These are phyloP conservation scores for Eimeria nieschulzi DNA, from an alignment of 169 alveolate species.

Conservation along the genomic window DNA sequence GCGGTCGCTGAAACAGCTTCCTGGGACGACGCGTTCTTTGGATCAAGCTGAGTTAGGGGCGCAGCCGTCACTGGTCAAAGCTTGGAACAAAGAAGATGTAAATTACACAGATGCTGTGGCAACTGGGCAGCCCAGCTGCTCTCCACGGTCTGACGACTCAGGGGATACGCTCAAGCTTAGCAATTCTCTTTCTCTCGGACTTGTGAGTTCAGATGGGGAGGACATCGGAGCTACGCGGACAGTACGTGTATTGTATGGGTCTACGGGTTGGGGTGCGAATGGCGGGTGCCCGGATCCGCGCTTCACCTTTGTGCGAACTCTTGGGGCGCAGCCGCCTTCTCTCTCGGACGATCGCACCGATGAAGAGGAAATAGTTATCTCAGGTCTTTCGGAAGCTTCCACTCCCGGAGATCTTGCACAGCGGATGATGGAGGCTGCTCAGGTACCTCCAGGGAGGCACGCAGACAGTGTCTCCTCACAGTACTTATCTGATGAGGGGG, in stretches of 20 bases:
- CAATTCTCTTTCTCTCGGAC: slow-evolving; percentile 5
- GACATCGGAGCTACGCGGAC: no score
- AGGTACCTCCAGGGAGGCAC: slow-evolving; percentile 31
- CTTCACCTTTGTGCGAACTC: not conserved
- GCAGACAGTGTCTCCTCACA: not conserved
- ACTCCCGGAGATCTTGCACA: not conserved
- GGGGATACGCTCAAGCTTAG: not conserved
- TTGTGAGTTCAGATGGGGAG: no score
- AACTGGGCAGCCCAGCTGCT: slow-evolving; percentile 7
- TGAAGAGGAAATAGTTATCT: not conserved
- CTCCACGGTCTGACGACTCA: slow-evolving; percentile 53
- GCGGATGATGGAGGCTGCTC: not conserved
- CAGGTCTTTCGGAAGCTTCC: not conserved
- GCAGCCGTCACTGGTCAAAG: no score
- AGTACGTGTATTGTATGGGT: no score
- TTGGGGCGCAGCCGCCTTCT: slow-evolving; percentile 56
- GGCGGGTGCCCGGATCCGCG: not conserved
- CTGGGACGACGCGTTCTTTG: not conserved
- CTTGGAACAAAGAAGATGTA: no score
- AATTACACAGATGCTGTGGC: not conserved
- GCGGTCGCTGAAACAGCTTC: not conserved
- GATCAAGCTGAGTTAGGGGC: no score
- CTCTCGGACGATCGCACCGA: slow-evolving; percentile 7
- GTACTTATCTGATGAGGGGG: not conserved
- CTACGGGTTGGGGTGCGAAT: no score